These are phyloP conservation scores for Paracoccidioides brasiliensis DNA, from an alignment of 2,329 filamentous ascomycete species.

Conservation along the genomic window DNA sequence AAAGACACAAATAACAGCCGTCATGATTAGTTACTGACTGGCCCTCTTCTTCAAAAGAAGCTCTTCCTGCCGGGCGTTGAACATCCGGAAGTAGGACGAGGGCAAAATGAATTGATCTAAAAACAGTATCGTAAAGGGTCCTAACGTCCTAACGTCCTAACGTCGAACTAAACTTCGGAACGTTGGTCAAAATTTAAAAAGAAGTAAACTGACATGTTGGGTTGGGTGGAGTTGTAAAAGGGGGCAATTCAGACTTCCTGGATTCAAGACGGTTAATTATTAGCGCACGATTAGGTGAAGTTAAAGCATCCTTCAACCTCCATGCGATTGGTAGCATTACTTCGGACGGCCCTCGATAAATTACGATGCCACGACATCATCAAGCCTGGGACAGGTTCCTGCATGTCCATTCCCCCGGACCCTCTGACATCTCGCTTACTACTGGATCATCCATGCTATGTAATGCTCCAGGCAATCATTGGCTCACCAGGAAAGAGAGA, in stretches of 20 bases:
- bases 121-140: too few relatives aligned
- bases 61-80: too few relatives aligned
- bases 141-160: too few relatives aligned
- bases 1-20: too few relatives aligned
- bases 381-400: slow-evolving; percentile 2
- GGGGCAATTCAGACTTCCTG: background rate
- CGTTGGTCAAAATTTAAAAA: too few relatives aligned
- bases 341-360: background rate
- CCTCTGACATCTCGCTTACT: background rate
- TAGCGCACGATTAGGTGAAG: background rate
- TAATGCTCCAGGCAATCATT: background rate
- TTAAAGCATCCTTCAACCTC: background rate
- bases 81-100: too few relatives aligned
- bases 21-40: too few relatives aligned
- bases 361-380: background rate
- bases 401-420: background rate
- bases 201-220: background rate
- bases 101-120: too few relatives aligned
- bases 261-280: background rate
- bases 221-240: background rate
- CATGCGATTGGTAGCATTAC: background rate
- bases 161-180: too few relatives aligned
- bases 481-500: background rate
- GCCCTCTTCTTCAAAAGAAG: too few relatives aligned
- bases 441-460: background rate